phyloP scores from a whole-genome alignment of 1,139 yeast genomes.

The Geotrichum candidum region DNA sequence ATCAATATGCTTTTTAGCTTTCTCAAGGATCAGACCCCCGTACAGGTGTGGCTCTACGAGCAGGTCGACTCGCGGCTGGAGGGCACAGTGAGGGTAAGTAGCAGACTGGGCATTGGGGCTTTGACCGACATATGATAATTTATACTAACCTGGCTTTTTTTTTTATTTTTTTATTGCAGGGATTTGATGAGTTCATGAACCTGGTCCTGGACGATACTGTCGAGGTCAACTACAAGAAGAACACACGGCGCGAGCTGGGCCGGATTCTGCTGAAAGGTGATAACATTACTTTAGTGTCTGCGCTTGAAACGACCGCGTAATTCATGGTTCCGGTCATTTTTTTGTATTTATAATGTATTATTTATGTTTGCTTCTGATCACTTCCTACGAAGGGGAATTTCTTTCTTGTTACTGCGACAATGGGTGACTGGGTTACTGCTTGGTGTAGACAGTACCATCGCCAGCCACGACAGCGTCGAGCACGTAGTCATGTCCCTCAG shows the following conservation, averaged over 20 bases:
- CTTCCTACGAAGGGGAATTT: background rate
- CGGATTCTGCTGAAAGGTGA: conserved; percentile 85
- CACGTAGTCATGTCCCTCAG: conserved; percentile 63
- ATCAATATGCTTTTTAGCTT: conserved; percentile 84
- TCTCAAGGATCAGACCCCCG: conserved; percentile 76
- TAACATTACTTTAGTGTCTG: conserved; percentile 75
- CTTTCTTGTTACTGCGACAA: background rate
- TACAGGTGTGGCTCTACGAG: conserved; percentile 68
- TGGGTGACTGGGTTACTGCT: background rate
- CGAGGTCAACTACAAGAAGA: conserved; percentile 49
- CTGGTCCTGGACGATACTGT: conserved; percentile 86
- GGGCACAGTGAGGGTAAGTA: conserved; percentile 55
- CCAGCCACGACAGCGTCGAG: conserved; percentile 56
- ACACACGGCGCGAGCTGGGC: conserved; percentile 43
- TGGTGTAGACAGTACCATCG: conserved; percentile 2
- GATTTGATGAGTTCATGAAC: conserved; percentile 98
- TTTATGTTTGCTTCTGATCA: background rate
- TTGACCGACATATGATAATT: background rate
- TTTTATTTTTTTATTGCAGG: conserved; percentile 36
- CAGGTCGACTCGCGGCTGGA: conserved; percentile 72
- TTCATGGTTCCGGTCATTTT: background rate
- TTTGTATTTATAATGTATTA: background rate
- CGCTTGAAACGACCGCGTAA: conserved; percentile 36
- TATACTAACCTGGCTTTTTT: too few species aligned
- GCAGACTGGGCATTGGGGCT: too few species aligned